phyloP scores from a whole-genome alignment of 352 stramenopile genomes.

The Pythium aquatile region DNA sequence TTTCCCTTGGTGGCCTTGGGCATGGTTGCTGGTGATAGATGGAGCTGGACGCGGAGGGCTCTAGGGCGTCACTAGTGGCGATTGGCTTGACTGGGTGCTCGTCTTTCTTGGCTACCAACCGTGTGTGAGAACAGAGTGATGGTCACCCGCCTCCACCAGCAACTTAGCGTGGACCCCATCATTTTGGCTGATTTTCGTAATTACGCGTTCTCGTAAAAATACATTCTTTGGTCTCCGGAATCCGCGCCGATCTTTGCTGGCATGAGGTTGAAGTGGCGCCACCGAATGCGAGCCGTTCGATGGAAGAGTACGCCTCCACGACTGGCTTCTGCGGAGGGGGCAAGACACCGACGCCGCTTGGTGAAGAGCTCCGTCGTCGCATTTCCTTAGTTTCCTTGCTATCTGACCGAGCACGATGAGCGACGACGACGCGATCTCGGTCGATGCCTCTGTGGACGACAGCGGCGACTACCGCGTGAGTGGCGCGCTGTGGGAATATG shows the following conservation, averaged over 20 bases:
- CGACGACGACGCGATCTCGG: constrained; percentile 28
- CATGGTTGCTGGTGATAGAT: constrained; percentile 35
- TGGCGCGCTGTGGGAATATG: neutral
- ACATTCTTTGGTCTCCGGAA: neutral
- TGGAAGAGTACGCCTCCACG: neutral
- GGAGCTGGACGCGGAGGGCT: neutral
- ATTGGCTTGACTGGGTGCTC: constrained; percentile 12
- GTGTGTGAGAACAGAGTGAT: constrained; percentile 17
- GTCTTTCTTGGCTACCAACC: constrained; percentile 28
- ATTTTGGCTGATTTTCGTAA: neutral
- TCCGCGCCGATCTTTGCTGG: neutral
- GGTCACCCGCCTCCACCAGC: constrained; percentile 2
- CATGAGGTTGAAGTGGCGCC: constrained; percentile 6
- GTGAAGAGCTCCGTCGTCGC: no score
- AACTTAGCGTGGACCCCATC: constrained; percentile 20
- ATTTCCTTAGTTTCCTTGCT: neutral
- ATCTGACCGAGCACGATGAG: constrained; percentile 29
- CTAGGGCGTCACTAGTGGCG: neutral
- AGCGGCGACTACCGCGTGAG: constrained; percentile 46
- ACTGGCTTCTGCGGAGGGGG: neutral
- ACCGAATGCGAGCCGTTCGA: constrained; percentile 5
- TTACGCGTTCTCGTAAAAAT: neutral
- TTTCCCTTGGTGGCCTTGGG: constrained; percentile 73
- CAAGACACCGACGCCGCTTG: neutral
- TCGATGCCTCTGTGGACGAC: constrained; percentile 11